Evolutionary conservation across 257 asterid species (phyloP).

Genomic region (Nicotiana obtusifolia): DNA sequence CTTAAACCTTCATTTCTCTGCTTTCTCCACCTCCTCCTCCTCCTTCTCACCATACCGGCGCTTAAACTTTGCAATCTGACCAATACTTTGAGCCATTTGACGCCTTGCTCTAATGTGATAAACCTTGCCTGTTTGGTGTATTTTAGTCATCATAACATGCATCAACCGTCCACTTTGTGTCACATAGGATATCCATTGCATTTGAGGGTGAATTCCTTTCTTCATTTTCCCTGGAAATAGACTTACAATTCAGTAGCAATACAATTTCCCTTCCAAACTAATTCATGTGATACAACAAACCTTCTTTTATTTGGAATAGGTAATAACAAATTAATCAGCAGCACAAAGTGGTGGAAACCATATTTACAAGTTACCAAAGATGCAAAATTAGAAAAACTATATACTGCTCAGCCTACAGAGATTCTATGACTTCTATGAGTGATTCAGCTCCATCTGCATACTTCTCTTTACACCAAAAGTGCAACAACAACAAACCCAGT

Average conservation of each 20-base stretch:
- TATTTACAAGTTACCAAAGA: no score
- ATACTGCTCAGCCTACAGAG: no score
- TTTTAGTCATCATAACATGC: slow-evolving; percentile 59
- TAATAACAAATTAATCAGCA: no score
- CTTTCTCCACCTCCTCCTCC: slow-evolving; percentile 26
- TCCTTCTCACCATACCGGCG: slow-evolving; percentile 49
- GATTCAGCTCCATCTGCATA: no score
- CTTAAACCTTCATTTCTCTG: slow-evolving; percentile 20
- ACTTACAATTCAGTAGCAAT: slow-evolving; percentile 9
- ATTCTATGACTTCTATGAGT: no score
- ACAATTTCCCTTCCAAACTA: background rate
- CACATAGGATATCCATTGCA: slow-evolving; percentile 76
- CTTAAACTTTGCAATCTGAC: slow-evolving; percentile 69
- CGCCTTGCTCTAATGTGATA: slow-evolving; percentile 63
- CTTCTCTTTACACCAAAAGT: no score
- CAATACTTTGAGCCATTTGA: slow-evolving; percentile 66
- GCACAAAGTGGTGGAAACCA: no score
- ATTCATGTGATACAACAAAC: background rate
- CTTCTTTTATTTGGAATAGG: background rate
- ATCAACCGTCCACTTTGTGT: slow-evolving; percentile 61
- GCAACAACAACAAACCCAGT: no score
- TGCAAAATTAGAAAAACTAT: no score
- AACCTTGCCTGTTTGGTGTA: slow-evolving; percentile 57
- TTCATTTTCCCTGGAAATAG: slow-evolving; percentile 35
- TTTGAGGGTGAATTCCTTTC: slow-evolving; percentile 73